phyloP scores from a whole-genome alignment of 2,329 filamentous ascomycete species.

The Fusarium nurragi region DNA sequence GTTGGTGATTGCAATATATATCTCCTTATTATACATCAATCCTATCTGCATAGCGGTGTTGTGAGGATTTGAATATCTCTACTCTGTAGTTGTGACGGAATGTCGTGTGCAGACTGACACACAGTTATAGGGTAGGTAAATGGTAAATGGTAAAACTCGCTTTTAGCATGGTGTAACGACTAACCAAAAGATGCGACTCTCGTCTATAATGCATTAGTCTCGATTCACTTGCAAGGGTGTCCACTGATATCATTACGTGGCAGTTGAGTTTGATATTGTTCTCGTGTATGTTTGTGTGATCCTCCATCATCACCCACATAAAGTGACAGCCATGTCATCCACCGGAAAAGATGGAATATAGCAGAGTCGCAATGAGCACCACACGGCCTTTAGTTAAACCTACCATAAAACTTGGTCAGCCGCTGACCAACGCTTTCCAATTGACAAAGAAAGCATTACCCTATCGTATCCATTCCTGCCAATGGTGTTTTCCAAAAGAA shows the following conservation, averaged over 20 bases:
- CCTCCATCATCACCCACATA: neutral
- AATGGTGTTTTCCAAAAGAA: conserved; percentile 17
- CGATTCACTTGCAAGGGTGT: neutral
- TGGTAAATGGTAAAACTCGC: neutral
- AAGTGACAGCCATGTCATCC: neutral
- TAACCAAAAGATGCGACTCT: neutral
- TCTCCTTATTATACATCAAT: neutral
- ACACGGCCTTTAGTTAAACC: conserved; percentile 3
- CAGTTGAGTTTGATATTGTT: conserved; percentile 6
- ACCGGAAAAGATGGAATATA: neutral
- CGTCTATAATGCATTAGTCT: neutral
- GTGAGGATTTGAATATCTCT: neutral
- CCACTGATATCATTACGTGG: neutral
- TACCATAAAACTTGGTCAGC: conserved; percentile 4
- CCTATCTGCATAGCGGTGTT: neutral
- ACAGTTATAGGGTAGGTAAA: conserved; percentile 3
- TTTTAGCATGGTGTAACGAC: neutral
- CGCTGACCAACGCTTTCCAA: conserved; percentile 28
- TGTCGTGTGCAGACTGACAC: too few species aligned
- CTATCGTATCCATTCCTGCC: conserved; percentile 15
- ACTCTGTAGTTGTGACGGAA: too few species aligned
- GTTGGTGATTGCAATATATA: conserved; percentile 27
- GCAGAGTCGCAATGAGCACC: conserved; percentile 9
- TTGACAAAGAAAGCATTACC: neutral
- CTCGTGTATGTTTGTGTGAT: neutral